Conservation (phyloP, 1,139 yeast species). For the Suzukiozyma palmioleophila region DNA sequence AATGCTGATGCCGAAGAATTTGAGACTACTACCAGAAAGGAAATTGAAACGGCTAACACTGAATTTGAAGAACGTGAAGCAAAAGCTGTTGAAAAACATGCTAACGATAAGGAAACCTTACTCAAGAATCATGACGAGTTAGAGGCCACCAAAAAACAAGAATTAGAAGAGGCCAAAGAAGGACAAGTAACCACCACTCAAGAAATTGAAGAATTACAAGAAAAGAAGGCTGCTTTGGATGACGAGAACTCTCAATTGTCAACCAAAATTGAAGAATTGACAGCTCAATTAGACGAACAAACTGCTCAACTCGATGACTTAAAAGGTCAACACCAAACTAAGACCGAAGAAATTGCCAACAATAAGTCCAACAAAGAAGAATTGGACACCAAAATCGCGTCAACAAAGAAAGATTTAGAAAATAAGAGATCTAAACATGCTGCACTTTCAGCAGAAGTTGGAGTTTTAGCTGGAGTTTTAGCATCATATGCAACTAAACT, state of each 20-base stretch:
- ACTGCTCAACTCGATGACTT: slow-evolving; percentile 37
- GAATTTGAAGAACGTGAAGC: slow-evolving; percentile 46
- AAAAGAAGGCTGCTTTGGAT: slow-evolving; percentile 38
- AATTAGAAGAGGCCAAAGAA: slow-evolving; percentile 44
- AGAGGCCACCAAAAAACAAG: slow-evolving; percentile 45
- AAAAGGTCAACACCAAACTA: slow-evolving; percentile 36
- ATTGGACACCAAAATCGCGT: slow-evolving; percentile 33
- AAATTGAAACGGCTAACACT: slow-evolving; percentile 42
- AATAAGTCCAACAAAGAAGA: slow-evolving; percentile 39
- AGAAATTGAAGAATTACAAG: slow-evolving; percentile 42
- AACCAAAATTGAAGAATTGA: slow-evolving; percentile 38
- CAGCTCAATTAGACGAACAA: slow-evolving; percentile 37
- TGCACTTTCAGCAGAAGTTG: slow-evolving; percentile 41
- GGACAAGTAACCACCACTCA: slow-evolving; percentile 44
- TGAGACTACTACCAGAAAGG: slow-evolving; percentile 34
- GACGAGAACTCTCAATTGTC: slow-evolving; percentile 42
- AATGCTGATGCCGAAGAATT: slow-evolving; percentile 32
- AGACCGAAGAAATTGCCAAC: slow-evolving; percentile 32
- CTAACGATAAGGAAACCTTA: slow-evolving; percentile 40
- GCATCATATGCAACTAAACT: slow-evolving; percentile 45
- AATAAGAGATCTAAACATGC: slow-evolving; percentile 37
- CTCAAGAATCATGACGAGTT: slow-evolving; percentile 43
- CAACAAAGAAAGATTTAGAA: slow-evolving; percentile 29
- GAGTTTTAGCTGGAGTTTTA: slow-evolving; percentile 37
- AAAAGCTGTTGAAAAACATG: slow-evolving; percentile 46